Evolutionary conservation across 2,329 filamentous ascomycete genomes (phyloP).

Genomic region (Xylaria sp.): DNA sequence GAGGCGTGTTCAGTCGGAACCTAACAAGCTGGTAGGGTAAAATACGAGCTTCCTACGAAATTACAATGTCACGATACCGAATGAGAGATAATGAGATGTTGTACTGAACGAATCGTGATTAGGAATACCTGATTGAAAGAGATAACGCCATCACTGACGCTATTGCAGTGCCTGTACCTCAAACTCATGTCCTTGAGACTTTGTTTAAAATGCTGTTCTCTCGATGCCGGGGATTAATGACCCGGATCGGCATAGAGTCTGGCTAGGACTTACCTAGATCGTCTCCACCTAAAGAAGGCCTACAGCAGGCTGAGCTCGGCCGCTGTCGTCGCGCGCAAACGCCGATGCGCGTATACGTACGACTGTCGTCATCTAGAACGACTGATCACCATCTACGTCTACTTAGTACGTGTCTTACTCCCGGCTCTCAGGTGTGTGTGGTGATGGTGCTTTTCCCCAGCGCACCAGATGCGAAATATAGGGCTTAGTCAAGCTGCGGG

Average conservation of each 20-base stretch:
- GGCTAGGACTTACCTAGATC: background rate
- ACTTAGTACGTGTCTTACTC: background rate
- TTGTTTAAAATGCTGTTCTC: background rate
- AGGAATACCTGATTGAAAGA: background rate
- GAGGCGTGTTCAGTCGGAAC: background rate
- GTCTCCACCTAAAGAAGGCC: conserved; percentile 9
- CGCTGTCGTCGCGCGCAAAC: background rate
- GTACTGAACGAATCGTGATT: background rate
- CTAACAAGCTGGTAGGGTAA: background rate
- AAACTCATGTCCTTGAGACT: too few relatives aligned
- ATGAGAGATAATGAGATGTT: background rate
- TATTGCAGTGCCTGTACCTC: too few relatives aligned
- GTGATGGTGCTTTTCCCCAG: background rate
- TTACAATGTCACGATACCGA: background rate
- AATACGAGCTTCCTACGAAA: background rate
- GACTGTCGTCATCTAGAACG: conserved; percentile 8
- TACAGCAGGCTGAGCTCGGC: conserved; percentile 8
- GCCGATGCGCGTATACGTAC: background rate
- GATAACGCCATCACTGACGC: background rate
- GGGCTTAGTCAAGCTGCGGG: conserved; percentile 20
- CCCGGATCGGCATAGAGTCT: background rate
- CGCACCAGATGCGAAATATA: background rate
- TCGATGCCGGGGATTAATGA: background rate
- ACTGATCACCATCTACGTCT: background rate
- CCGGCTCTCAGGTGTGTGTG: background rate